Conservation (phyloP, 345 rosid species). For the Conringia planisiliqua region DNA sequence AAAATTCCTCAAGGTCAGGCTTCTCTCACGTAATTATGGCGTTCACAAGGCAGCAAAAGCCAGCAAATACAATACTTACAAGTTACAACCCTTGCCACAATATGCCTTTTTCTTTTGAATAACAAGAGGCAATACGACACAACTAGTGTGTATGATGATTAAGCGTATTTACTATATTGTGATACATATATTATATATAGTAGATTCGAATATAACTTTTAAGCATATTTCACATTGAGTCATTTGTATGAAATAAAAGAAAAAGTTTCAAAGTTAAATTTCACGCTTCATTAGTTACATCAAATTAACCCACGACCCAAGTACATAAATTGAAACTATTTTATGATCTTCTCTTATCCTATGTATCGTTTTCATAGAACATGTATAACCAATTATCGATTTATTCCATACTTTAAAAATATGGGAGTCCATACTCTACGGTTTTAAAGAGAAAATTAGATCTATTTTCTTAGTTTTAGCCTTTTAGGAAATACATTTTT, state of each 20-base stretch:
- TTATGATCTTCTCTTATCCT: neutral
- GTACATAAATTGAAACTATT: neutral
- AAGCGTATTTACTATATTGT: neutral
- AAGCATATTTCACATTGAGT: neutral
- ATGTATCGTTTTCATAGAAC: neutral
- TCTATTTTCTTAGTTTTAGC: neutral
- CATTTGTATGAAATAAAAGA: neutral
- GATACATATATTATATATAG: no score
- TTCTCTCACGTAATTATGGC: neutral
- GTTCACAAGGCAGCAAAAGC: neutral
- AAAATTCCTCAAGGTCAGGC: neutral
- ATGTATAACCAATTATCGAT: neutral
- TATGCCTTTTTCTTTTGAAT: neutral
- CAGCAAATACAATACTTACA: neutral
- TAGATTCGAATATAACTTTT: neutral
- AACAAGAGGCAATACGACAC: neutral
- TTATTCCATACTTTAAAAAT: neutral
- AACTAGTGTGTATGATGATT: neutral
- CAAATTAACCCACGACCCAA: neutral
- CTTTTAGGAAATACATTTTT: neutral
- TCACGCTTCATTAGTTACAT: neutral
- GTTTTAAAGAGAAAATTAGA: neutral
- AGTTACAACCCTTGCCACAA: neutral
- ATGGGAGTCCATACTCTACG: slow-evolving; percentile 9
- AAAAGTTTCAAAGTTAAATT: neutral